phyloP scores from a whole-genome alignment of 2,329 filamentous ascomycete genomes.

The Diaporthe sp. region DNA sequence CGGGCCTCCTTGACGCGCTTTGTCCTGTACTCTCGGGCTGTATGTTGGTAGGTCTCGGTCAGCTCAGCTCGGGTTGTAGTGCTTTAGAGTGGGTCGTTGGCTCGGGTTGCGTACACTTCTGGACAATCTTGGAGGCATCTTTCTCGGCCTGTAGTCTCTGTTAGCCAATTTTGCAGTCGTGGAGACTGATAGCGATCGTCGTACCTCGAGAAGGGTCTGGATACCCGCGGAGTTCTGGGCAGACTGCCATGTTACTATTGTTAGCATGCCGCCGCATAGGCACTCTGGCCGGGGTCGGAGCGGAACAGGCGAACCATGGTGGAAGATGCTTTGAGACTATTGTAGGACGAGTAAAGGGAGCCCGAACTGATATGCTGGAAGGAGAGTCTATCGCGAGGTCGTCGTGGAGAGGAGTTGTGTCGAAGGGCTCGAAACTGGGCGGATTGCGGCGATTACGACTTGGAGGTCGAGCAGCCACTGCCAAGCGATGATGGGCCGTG shows the following conservation, averaged over 20 bases:
- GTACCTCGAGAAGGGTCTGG: conserved; percentile 97
- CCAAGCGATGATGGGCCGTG: conserved; percentile 32
- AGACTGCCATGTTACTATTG: conserved; percentile 68
- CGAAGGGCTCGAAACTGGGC: not conserved
- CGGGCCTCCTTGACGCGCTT: conserved; percentile 98
- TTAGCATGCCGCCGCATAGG: conserved; percentile 32
- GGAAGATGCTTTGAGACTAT: not conserved
- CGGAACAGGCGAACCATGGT: conserved; percentile 36
- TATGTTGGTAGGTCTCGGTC: conserved; percentile 6
- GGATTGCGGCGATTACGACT: conserved; percentile 26
- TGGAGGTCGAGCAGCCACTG: conserved; percentile 9
- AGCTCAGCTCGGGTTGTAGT: not conserved
- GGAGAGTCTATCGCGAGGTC: not conserved
- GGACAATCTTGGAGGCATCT: conserved; percentile 98
- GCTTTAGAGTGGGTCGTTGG: not conserved
- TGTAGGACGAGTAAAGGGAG: too few species aligned
- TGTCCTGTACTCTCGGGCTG: conserved; percentile 73
- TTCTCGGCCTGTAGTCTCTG: conserved; percentile 80
- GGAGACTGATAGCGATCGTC: conserved; percentile 41
- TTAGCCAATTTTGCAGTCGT: conserved; percentile 24
- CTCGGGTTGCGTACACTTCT: conserved; percentile 78
- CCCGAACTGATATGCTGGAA: not conserved
- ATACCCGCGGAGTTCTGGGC: conserved; percentile 99
- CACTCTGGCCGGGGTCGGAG: not conserved
- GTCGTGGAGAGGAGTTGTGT: not conserved